Evolutionary conservation across 257 asterid species (phyloP), one percentile per base, ranked within the genome.

Genomic region (Primulina tabacum): DNA sequence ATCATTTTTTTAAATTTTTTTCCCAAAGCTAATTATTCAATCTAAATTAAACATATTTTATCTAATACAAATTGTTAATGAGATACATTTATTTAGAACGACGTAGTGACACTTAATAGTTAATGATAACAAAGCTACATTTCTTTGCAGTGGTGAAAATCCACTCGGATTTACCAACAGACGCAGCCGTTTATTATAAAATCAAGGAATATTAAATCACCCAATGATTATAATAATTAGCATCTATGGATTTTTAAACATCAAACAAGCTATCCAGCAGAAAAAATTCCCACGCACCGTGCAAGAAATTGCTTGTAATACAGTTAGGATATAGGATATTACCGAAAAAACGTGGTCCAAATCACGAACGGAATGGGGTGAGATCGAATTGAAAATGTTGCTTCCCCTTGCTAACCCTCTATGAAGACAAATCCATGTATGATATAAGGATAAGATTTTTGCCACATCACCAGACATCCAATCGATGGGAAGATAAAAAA

Each of bases 341-440:
- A 73, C 79, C 71, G 5, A 43, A n/a, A 20, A 21, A 12, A 70
- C 62, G 63, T 62, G 76, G 60, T 67, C 58, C 35, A 30, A 8
- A 34, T 75, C 73, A 85, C 47, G 75, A 40, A 29, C 73, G 71
- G 77, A 78, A 86, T 4, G 96, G 99, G 68, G 96, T 83, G 83
- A 93, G 95, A 79, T 93, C 97, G 68, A 90, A 89, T 71, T 85
- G 73, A 64, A 83, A 89, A 4, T 75, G 88, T 64, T 90, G 70
- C 86, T 90, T 90, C 70, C 98, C 97, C 80, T 90, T 90, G 92
- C 88, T 90, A 74, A 85, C 91, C 80, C 86, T 86, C 99, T 93
- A 67, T 64, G 67, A 50, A 82, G 65, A 60, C 20, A 17, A 81
- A 62, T 37, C 61, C 38, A 66, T n/a, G 20, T 60, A 58, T 72